These are phyloP conservation scores for Colletotrichum sp. DNA, from an alignment of 2,329 filamentous ascomycete species.

Conservation along the genomic window DNA sequence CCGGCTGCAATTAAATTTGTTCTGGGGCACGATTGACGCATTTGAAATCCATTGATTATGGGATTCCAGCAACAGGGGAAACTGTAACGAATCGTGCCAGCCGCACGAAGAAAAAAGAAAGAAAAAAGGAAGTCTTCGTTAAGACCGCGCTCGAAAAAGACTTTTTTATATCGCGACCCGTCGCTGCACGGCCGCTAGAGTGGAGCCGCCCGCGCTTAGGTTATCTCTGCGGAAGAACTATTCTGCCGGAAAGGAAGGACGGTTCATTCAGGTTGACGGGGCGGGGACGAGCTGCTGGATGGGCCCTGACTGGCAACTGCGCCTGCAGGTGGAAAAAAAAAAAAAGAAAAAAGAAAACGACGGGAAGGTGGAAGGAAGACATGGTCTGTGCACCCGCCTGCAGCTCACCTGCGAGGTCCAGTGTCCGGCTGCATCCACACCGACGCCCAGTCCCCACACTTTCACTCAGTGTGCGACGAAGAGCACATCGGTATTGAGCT, in stretches of 20 bases:
- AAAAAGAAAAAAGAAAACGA: background rate
- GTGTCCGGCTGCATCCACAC: background rate
- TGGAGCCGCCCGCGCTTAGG: background rate
- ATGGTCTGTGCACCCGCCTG: slow-evolving; percentile 1
- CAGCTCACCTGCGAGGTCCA: background rate
- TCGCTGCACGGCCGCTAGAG: background rate
- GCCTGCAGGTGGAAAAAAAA: background rate
- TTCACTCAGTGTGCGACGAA: slow-evolving; percentile 16
- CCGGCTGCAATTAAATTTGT: slow-evolving; percentile 77
- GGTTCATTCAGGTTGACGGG: background rate
- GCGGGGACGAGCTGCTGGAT: background rate
- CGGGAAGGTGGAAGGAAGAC: background rate
- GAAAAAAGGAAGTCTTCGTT: slow-evolving; percentile 39
- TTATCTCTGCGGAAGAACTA: background rate
- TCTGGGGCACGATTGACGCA: slow-evolving; percentile 85
- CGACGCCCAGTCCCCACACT: slow-evolving; percentile 5
- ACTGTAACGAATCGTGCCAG: slow-evolving; percentile 64
- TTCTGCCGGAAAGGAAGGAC: background rate
- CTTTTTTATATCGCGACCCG: slow-evolving; percentile 18
- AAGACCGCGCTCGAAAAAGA: background rate
- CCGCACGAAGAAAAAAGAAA: slow-evolving; percentile 75
- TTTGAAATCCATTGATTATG: slow-evolving; percentile 58
- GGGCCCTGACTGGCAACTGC: background rate
- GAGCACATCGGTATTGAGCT: slow-evolving; percentile 7
- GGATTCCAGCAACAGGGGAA: slow-evolving; percentile 83